phyloP scores from a whole-genome alignment of 2,329 filamentous ascomycete species.

The Fusarium devonianum region DNA sequence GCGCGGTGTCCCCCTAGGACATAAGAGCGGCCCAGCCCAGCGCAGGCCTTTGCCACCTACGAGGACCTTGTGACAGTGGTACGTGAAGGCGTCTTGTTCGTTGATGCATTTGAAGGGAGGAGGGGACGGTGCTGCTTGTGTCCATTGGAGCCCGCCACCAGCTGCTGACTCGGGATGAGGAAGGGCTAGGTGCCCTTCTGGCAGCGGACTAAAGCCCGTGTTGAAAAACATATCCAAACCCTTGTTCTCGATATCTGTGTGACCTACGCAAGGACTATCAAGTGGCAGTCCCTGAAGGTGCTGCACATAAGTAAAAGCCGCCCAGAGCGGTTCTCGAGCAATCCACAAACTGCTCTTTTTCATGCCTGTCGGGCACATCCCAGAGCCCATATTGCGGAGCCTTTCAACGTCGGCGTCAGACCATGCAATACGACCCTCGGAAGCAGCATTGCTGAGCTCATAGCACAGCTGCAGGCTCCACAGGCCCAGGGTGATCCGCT shows the following conservation, averaged over 20 bases:
- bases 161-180: neutral
- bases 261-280: slow-evolving; percentile 9
- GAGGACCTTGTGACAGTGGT: slow-evolving; percentile 10
- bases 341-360: slow-evolving; percentile 7
- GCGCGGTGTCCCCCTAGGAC: neutral
- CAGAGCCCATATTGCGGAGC: slow-evolving; percentile 16
- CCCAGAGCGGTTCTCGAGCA: slow-evolving; percentile 13
- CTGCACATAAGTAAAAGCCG: slow-evolving; percentile 12
- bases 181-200: neutral
- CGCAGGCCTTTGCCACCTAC: slow-evolving; percentile 7
- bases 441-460: slow-evolving; percentile 23
- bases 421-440: slow-evolving; percentile 17
- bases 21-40: slow-evolving; percentile 10
- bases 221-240: slow-evolving; percentile 12
- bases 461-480: slow-evolving; percentile 23
- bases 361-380: neutral
- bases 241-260: neutral
- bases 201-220: slow-evolving; percentile 11
- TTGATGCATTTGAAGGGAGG: slow-evolving; percentile 1
- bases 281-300: neutral
- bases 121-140: neutral
- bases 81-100: neutral
- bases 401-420: neutral
- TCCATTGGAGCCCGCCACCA: neutral
- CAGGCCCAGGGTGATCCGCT: slow-evolving; percentile 15